These are phyloP conservation scores for Kurtzmaniella cleridarum DNA, from an alignment of 805 yeast species.

Conservation along the genomic window DNA sequence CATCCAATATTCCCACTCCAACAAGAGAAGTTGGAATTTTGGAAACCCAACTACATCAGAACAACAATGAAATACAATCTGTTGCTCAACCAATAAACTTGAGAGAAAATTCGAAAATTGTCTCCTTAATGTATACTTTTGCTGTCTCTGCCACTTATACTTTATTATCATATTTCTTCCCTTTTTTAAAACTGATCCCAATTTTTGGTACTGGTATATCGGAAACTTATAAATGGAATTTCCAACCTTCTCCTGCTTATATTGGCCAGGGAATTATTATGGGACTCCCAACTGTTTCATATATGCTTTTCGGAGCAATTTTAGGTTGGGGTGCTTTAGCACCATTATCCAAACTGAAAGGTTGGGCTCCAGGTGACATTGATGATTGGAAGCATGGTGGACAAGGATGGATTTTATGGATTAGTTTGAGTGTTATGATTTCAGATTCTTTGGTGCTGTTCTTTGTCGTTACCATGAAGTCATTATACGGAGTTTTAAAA, in stretches of 20 bases:
- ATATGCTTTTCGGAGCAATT: slow-evolving; percentile 85
- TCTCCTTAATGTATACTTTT: slow-evolving; percentile 58
- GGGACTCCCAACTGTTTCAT: slow-evolving; percentile 89
- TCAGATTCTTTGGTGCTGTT: slow-evolving; percentile 85
- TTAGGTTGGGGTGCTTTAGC: slow-evolving; percentile 93
- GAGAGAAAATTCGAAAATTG: slow-evolving; percentile 47
- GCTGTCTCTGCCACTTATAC: slow-evolving; percentile 69
- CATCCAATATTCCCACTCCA: no score
- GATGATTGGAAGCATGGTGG: slow-evolving; percentile 93
- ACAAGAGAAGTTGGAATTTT: no score
- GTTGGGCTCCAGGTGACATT: slow-evolving; percentile 87
- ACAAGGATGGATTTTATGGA: slow-evolving; percentile 97
- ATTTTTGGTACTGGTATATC: slow-evolving; percentile 68
- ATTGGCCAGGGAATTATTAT: slow-evolving; percentile 96
- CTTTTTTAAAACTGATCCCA: slow-evolving; percentile 64
- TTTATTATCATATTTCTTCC: slow-evolving; percentile 63
- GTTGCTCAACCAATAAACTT: no score
- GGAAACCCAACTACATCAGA: no score
- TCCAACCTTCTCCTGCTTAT: slow-evolving; percentile 96
- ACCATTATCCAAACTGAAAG: slow-evolving; percentile 61
- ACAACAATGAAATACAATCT: no score
- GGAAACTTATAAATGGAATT: slow-evolving; percentile 66
- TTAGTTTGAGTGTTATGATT: slow-evolving; percentile 88
- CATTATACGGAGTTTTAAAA: slow-evolving; percentile 18
- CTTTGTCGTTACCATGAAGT: slow-evolving; percentile 49